Evolutionary conservation across 148 eudicot species (phyloP), one percentile per base, ranked within the genome.

Genomic region (Amaranthus cruentus): DNA sequence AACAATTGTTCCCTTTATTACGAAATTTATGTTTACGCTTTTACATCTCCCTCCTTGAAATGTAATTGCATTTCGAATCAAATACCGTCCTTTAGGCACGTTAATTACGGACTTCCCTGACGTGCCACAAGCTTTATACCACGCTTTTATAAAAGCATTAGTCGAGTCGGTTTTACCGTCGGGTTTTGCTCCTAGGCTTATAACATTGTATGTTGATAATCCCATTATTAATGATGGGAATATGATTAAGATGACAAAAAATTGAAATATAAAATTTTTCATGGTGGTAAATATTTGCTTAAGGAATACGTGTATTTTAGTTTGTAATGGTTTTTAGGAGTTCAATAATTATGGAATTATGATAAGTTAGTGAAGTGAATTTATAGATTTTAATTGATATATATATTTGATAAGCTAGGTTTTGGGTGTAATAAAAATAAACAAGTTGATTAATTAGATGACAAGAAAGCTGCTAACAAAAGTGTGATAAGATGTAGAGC

Each of bases 21-120:
- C 50, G 44, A 88, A 57, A 6, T 69, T 74, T 15, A 88, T 76
- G 7, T 64, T 81, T 0, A 28, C 72, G 62, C 75, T 84, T 69
- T 56, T 83, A 58, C 92, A 88, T 53, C 63, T 57, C 4, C 63
- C 61, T 1, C 81, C 84, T 10, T 74, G 77, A 11, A 81, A 81
- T 15, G 42, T 42, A 15, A 80, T 46, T 2, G 76, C 55, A 18
- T 44, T 54, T 8, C 69, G 44, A 7, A 85, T 58, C 63, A 75
- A 65, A 73, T 78, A 88, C 72, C 66, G 75, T 2, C 89, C 92
- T 7, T 7, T 62, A 2, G 92, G 92, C 1, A 88, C 81, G 6
- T 56, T n/a, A 2, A 88, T 86, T 9, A 74, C 83, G 6, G 84
- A 69, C 2, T 83, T 73, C 3, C 44, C 78, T 1, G 43, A 13